Evolutionary conservation across 2,329 filamentous ascomycete genomes (phyloP).

Genomic region (Aspergillus spinulosporus): DNA sequence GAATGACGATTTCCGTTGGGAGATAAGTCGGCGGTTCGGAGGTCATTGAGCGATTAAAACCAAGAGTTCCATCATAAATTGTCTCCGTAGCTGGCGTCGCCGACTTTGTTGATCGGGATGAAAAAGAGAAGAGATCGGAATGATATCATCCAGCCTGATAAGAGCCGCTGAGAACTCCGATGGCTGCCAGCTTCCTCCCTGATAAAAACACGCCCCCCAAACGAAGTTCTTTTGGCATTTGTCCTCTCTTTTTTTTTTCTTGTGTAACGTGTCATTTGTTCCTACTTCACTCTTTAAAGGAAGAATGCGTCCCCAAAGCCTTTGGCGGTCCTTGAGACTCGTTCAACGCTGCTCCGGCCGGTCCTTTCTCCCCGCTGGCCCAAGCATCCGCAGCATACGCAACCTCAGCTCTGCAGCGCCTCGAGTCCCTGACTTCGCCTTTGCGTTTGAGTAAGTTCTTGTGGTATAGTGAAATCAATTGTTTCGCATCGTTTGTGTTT

Average conservation of each 20-base stretch:
- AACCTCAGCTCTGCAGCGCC: conserved; percentile 28
- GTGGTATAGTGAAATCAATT: conserved; percentile 5
- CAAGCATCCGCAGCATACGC: conserved; percentile 30
- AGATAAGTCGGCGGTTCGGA: conserved; percentile 41
- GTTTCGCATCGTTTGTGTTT: background rate
- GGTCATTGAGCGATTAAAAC: conserved; percentile 19
- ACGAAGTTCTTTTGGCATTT: no score
- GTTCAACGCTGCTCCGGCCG: conserved; percentile 26
- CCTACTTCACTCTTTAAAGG: background rate
- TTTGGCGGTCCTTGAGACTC: conserved; percentile 30
- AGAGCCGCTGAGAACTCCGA: background rate
- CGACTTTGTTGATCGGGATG: background rate
- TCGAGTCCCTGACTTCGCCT: conserved; percentile 44
- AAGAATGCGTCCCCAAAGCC: conserved; percentile 30
- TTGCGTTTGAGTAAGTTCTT: conserved; percentile 48
- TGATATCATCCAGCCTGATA: conserved; percentile 11
- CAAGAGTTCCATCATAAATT: conserved; percentile 12
- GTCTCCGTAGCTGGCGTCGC: background rate
- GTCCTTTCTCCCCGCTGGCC: conserved; percentile 20
- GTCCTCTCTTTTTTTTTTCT: background rate
- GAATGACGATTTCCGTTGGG: conserved; percentile 56
- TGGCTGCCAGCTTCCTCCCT: conserved; percentile 2
- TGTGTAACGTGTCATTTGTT: background rate
- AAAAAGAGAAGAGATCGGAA: background rate
- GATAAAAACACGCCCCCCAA: background rate